A percentile compares a stretch with the other conserved stretches of the same genome.
Conservation (phyloP, 352 stramenopile genomes). For the Globisporangium alternatum region DNA sequence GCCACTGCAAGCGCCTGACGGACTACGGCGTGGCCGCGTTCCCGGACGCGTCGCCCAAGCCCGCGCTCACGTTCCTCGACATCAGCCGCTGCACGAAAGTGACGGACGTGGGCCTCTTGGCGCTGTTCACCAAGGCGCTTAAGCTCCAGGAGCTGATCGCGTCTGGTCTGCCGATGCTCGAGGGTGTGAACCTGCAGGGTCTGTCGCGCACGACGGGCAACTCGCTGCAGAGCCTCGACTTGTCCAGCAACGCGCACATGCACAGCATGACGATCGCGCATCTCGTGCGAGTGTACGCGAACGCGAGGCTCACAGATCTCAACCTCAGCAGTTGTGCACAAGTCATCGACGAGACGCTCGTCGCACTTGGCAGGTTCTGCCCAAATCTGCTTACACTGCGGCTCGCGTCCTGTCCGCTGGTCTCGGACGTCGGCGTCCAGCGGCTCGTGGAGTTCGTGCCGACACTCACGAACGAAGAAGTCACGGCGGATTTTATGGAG, state of each 20-base stretch:
- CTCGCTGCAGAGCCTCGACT: slow-evolving; percentile 29
- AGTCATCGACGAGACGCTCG: slow-evolving; percentile 53
- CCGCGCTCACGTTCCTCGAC: slow-evolving; percentile 43
- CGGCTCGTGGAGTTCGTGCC: slow-evolving; percentile 41
- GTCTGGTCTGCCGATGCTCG: slow-evolving; percentile 42
- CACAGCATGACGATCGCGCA: slow-evolving; percentile 39
- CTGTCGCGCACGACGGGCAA: slow-evolving; percentile 29
- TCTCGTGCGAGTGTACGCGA: slow-evolving; percentile 37
- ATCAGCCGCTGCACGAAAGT: slow-evolving; percentile 53
- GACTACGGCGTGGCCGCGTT: slow-evolving; percentile 70
- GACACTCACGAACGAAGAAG: slow-evolving; percentile 19
- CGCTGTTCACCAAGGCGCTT: slow-evolving; percentile 38
- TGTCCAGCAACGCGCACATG: slow-evolving; percentile 34
- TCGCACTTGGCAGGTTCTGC: slow-evolving; percentile 40
- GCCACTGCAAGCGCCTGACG: slow-evolving; percentile 52
- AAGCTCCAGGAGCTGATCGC: slow-evolving; percentile 34
- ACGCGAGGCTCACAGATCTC: slow-evolving; percentile 31
- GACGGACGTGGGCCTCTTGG: slow-evolving; percentile 56
- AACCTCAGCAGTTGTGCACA: slow-evolving; percentile 53
- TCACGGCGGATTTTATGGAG: slow-evolving; percentile 27
- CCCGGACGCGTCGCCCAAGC: slow-evolving; percentile 27
- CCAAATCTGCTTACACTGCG: slow-evolving; percentile 35
- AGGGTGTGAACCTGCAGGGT: slow-evolving; percentile 59
- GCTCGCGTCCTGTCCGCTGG: slow-evolving; percentile 47
- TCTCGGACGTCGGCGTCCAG: slow-evolving; percentile 52